Conservation (phyloP, 345 rosid genomes). For the Isatis tinctoria region DNA sequence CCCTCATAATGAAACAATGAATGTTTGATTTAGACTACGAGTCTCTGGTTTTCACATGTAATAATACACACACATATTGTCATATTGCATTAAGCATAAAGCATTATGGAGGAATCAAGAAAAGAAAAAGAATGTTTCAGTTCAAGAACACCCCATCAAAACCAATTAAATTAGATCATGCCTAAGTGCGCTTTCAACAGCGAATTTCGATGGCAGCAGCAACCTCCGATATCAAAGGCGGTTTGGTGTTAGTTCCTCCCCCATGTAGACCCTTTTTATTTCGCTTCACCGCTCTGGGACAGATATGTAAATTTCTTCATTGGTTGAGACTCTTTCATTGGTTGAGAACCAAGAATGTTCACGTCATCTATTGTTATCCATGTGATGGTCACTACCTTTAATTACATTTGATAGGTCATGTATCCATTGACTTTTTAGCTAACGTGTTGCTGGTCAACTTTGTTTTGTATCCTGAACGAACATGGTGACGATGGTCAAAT, state of each 20-base stretch:
- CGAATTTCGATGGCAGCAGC: background rate
- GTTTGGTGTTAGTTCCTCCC: too few species aligned
- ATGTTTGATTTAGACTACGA: background rate
- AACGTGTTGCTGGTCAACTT: background rate
- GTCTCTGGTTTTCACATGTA: slow-evolving; percentile 1
- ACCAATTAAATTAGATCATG: background rate
- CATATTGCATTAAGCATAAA: background rate
- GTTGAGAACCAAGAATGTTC: background rate
- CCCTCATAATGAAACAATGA: background rate
- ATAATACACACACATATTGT: background rate
- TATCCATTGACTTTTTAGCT: background rate
- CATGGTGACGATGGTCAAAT: background rate
- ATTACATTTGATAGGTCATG: background rate
- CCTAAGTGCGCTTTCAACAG: too few species aligned
- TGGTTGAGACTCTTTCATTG: background rate
- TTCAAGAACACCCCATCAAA: background rate
- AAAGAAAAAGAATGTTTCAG: background rate
- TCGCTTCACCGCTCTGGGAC: too few species aligned
- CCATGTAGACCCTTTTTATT: background rate
- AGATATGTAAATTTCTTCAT: too few species aligned
- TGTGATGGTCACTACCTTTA: background rate
- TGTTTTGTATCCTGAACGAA: background rate
- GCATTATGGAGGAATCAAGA: background rate
- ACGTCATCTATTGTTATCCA: background rate
- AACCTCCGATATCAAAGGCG: background rate